A percentile compares a stretch with the other conserved stretches of the same genome.
These are phyloP conservation scores for Digitaria exilis DNA, from an alignment of 202 grass and related monocot species.

Conservation along the genomic window DNA sequence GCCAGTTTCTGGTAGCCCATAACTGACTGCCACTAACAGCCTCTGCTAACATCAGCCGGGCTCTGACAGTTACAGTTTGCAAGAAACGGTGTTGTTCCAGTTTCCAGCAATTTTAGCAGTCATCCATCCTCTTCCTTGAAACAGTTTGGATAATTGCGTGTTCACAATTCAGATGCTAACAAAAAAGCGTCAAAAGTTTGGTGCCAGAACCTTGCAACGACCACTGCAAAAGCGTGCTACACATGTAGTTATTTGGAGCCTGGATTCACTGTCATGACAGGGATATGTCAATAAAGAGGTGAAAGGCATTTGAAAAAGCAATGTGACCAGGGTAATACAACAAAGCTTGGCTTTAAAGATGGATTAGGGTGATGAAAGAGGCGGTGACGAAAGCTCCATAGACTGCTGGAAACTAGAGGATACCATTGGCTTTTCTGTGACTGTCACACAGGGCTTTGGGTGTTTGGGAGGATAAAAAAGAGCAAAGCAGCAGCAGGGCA, in stretches of 20 bases:
- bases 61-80: neutral
- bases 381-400: slow-evolving; percentile 30
- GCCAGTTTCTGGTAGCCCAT: neutral
- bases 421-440: slow-evolving; percentile 23
- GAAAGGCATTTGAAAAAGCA: slow-evolving; percentile 28
- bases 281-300: slow-evolving; percentile 21
- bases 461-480: slow-evolving; percentile 3
- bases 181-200: neutral
- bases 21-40: neutral
- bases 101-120: too few relatives aligned
- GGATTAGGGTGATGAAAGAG: slow-evolving; percentile 30
- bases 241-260: neutral
- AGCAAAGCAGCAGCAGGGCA: slow-evolving; percentile 3
- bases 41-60: neutral
- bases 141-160: neutral
- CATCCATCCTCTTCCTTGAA: neutral
- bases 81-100: neutral
- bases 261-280: slow-evolving; percentile 19
- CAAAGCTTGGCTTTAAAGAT: slow-evolving; percentile 33
- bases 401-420: slow-evolving; percentile 12
- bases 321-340: neutral
- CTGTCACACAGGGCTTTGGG: slow-evolving; percentile 39
- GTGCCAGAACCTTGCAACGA: neutral
- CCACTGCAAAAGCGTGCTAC: slow-evolving; percentile 13
- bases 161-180: neutral